phyloP scores from a whole-genome alignment of 768 basidiomycete genomes.

The Cystobasidium onofrii region DNA sequence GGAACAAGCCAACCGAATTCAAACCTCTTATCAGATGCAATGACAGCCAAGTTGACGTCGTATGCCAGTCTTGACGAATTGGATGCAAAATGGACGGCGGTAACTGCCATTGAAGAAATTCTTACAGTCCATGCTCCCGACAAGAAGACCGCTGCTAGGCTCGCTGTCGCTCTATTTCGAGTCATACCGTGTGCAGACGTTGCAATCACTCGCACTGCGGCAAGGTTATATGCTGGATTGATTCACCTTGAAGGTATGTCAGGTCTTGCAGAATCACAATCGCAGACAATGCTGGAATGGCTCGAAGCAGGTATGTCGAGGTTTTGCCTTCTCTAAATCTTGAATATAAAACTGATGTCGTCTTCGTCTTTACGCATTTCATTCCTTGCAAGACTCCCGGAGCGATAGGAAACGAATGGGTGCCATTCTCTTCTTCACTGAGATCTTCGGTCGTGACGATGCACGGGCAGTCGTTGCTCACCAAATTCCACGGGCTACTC shows the following conservation, averaged over 20 bases:
- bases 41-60: not conserved
- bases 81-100: slow-evolving; percentile 5
- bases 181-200: slow-evolving; percentile 12
- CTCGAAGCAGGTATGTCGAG: slow-evolving; percentile 10
- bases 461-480: not conserved
- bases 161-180: not conserved
- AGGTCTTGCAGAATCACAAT: not conserved
- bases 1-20: not conserved
- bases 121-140: slow-evolving; percentile 4
- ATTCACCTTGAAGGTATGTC: slow-evolving; percentile 10
- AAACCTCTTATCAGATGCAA: not conserved
- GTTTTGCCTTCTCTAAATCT: too few relatives aligned
- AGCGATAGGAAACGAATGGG: slow-evolving; percentile 16
- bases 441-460: not conserved
- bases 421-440: slow-evolving; percentile 6
- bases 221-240: not conserved
- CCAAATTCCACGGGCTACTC: slow-evolving; percentile 2
- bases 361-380: too few relatives aligned
- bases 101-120: slow-evolving; percentile 1
- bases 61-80: slow-evolving; percentile 3
- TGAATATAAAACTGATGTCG: too few relatives aligned
- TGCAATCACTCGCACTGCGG: not conserved
- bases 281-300: slow-evolving; percentile 7
- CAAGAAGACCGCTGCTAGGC: slow-evolving; percentile 8
- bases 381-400: slow-evolving; percentile 7